Evolutionary conservation across 208 protist species (phyloP), one percentile per base, ranked within the genome.

Genomic region (Borovskyia barvae): DNA sequence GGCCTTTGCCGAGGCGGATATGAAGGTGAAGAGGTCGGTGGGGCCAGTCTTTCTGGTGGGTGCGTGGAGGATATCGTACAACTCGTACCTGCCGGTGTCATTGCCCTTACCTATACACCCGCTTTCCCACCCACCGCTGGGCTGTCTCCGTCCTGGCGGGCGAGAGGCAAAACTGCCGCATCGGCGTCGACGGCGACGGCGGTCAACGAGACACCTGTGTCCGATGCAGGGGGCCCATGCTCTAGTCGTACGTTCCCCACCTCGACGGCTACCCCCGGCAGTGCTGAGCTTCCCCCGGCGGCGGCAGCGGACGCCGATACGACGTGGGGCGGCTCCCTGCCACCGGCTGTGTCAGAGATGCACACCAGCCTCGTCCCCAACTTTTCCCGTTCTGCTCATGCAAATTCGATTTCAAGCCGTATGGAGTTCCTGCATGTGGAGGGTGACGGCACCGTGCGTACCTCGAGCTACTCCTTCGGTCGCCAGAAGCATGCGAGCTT

Each of bases 391-490:
- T 74, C 63, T 0, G 60, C 57, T 9, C 40, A 76, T 26, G 54
- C 62, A 0, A 53, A 72, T 37, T 80, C 77, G 41, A 32, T 75
- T 20, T 62, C 52, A 9, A 87, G 82, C 49, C 75, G 72, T 20
- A 66, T 93, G 33, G 79, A 90, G 51, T 85, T 90, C 53, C 22
- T 90, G 45, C 82, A 78, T 65, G 55, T 93, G 32, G 81, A 89
- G 25, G 68, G 54, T 17, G 82, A 91, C 48, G 87, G 87, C 24
- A 90, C 87, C 17, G 72, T 91, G 45, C 65, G 72, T 26, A 87
- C 70, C 20, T 81, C 76, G 5, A 80, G 77, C 47, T 94, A 85
- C 49, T 54, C 61, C 28, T 88, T 87, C 59, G 82, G 79, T 7
- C 66, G 66, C 11, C 78, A 90, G 51, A 77, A 72, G 35, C 73